Conservation (phyloP, 495 filamentous ascomycete genomes). For the Aspergillus biplanus region DNA sequence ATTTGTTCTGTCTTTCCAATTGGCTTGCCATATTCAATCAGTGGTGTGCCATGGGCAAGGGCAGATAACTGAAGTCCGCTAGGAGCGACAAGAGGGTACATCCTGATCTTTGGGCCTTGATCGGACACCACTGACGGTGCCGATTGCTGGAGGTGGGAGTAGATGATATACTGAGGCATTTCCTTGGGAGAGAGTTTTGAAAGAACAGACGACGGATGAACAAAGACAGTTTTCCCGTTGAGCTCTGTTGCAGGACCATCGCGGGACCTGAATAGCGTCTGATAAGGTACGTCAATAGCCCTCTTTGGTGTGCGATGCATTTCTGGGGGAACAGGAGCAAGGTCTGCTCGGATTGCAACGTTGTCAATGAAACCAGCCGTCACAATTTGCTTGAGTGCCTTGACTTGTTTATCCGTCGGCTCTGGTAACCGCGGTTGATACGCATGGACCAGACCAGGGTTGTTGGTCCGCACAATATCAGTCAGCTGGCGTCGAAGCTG, state of each 20-base stretch:
- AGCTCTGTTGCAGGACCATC: slow-evolving; percentile 52
- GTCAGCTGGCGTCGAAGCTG: slow-evolving; percentile 83
- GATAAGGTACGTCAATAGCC: slow-evolving; percentile 87
- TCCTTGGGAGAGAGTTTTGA: slow-evolving; percentile 70
- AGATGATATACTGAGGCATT: slow-evolving; percentile 84
- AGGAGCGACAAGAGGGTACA: slow-evolving; percentile 83
- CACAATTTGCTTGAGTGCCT: slow-evolving; percentile 85
- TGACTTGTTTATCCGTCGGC: slow-evolving; percentile 71
- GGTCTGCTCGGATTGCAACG: slow-evolving; percentile 89
- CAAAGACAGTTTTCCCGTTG: slow-evolving; percentile 67
- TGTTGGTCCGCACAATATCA: slow-evolving; percentile 75
- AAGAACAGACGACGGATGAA: slow-evolving; percentile 83
- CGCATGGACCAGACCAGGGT: slow-evolving; percentile 63
- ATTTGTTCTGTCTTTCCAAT: slow-evolving; percentile 73
- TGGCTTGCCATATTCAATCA: slow-evolving; percentile 86
- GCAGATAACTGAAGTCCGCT: slow-evolving; percentile 75
- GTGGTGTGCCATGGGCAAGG: slow-evolving; percentile 81
- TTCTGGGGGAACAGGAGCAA: slow-evolving; percentile 74
- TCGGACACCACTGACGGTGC: slow-evolving; percentile 48
- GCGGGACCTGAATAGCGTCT: slow-evolving; percentile 79
- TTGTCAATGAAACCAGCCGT: slow-evolving; percentile 95
- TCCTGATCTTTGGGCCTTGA: slow-evolving; percentile 75
- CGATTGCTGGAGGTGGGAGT: slow-evolving; percentile 79
- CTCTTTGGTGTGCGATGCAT: slow-evolving; percentile 70
- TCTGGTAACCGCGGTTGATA: slow-evolving; percentile 66